These are phyloP conservation scores for Medicago arabica DNA, from an alignment of 306 rosid species.

Conservation along the genomic window DNA sequence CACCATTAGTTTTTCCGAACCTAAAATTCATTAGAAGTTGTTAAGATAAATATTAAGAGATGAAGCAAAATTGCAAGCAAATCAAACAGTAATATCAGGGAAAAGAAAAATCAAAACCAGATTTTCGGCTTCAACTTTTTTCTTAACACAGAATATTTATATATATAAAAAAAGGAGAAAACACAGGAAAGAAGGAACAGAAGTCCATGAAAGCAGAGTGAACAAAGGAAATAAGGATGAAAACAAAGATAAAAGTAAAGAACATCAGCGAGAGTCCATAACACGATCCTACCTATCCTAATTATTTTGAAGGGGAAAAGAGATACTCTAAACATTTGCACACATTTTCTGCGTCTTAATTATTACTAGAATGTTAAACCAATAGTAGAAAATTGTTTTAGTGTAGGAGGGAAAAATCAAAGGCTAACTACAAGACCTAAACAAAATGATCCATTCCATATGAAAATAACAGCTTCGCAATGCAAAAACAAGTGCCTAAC, in stretches of 20 bases:
- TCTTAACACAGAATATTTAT: not conserved
- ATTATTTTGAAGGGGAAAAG: not conserved
- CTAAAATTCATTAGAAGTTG: conserved; percentile 46
- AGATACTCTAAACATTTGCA: not conserved
- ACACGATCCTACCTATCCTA: not conserved
- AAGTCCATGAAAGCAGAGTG: conserved; percentile 18
- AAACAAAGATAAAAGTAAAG: conserved; percentile 1
- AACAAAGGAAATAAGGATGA: not conserved
- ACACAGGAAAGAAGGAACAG: not conserved
- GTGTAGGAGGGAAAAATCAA: conserved; percentile 2
- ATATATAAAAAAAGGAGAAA: too few species aligned
- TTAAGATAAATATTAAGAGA: conserved; percentile 14
- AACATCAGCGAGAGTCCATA: not conserved
- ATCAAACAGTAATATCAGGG: conserved; percentile 27
- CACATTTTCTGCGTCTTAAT: conserved; percentile 3
- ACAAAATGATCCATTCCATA: not conserved
- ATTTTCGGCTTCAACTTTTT: conserved; percentile 5
- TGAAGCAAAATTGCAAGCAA: conserved; percentile 28
- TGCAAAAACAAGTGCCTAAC: conserved; percentile 2
- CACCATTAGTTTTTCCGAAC: conserved; percentile 48
- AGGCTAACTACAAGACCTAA: conserved; percentile 7
- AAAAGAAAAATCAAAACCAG: conserved; percentile 16
- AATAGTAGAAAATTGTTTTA: not conserved
- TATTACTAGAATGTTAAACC: conserved; percentile 4
- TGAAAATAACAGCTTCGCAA: not conserved